phyloP scores from a whole-genome alignment of 225 moss, liverwort and hornwort genomes.

The Bryoerythrophyllum caledonicum region DNA sequence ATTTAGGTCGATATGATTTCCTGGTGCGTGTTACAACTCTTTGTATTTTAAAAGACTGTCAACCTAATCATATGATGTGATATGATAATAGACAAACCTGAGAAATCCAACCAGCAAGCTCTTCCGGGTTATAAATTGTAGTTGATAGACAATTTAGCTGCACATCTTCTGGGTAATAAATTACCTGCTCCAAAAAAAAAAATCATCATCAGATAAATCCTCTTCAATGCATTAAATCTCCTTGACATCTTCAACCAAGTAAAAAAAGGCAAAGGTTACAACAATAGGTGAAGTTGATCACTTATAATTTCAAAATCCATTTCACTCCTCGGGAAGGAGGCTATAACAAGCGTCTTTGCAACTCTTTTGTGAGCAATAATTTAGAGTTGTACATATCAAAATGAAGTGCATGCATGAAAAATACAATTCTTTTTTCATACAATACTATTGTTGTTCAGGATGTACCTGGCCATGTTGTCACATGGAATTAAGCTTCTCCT shows the following conservation, averaged over 20 bases:
- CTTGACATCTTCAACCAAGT: not conserved
- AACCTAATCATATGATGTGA: not conserved
- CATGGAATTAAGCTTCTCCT: too few relatives aligned
- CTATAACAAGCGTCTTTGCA: too few relatives aligned
- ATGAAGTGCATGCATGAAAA: too few relatives aligned
- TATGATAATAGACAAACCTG: conserved; percentile 42
- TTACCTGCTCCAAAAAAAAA: conserved; percentile 55
- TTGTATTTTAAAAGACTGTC: not conserved
- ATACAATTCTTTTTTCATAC: too few relatives aligned
- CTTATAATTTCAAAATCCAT: too few relatives aligned
- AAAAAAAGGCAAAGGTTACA: not conserved
- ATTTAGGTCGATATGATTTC: conserved; percentile 1
- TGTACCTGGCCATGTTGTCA: too few relatives aligned
- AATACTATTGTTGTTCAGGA: too few relatives aligned
- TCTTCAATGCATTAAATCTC: conserved; percentile 5
- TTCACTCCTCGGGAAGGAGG: too few relatives aligned
- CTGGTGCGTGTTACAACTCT: conserved; percentile 12
- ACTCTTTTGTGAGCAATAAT: too few relatives aligned
- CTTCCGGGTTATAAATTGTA: conserved; percentile 88
- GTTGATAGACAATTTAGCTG: conserved; percentile 91
- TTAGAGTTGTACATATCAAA: too few relatives aligned
- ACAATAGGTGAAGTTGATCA: conserved; percentile 18
- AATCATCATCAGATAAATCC: conserved; percentile 15
- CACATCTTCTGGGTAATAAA: conserved; percentile 88
- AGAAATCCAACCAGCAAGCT: conserved; percentile 93